Evolutionary conservation across 169 alveolate species (phyloP), one percentile per base, ranked within the genome.

Genomic region (Plasmodium inui): DNA sequence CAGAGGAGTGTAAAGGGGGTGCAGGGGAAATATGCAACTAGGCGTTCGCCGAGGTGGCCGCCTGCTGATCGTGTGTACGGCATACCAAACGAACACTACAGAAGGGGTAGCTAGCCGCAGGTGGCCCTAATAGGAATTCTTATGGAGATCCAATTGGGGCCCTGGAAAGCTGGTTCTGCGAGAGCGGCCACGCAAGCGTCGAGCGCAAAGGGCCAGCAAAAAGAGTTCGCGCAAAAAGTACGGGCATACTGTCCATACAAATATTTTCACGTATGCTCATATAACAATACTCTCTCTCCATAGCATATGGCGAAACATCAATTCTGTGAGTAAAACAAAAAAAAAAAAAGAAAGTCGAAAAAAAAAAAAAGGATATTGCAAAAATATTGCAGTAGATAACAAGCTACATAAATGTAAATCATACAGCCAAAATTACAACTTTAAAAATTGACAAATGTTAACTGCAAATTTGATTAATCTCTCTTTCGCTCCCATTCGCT

Each of bases 201-300:
- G 41, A 28, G n/a, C 32, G 14, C 34, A 61, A 61, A 8, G 74
- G 74, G 74, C 32, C 32, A n/a, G n/a, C 37, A 67, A 1, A 19
- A 67, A 67, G 22, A 9, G 39, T 22, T 67, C 32, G 37, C 19
- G 76, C 41, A 28, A 67, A 67, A 67, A 19, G 37, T 67, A 26
- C 41, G 76, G 37, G 37, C 37, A 67, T 67, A 67, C 41, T 67
- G 76, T 67, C 41, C 76, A 67, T 67, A 67, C 76, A 67, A 67
- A 67, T 67, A 28, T 28, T 28, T 67, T 67, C 76, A 67, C 2
- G 37, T 67, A 67, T 67, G 39, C 37, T 67, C 37, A 67, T 67
- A 28, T 19, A 3, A 50, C 61, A 19, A 22, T 67, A 26, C 37
- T 67, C 76, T 9, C 76, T 22, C 76, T 7, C 37, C 14, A 8